phyloP scores from a whole-genome alignment of 179 eudicot species.

The Silene noctiflora region DNA sequence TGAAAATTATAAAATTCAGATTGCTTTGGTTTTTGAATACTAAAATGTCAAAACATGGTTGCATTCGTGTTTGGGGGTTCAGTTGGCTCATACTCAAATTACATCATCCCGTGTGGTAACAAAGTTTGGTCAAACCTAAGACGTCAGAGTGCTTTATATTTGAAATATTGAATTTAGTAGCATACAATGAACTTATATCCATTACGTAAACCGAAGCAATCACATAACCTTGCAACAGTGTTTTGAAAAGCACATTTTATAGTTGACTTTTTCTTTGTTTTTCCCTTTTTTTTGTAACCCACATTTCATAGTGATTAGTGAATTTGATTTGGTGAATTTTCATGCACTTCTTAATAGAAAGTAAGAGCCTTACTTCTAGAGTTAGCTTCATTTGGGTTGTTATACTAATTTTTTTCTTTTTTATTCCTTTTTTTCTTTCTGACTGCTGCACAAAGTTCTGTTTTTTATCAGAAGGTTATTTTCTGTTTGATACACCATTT shows the following conservation, averaged over 20 bases:
- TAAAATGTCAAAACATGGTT: background rate
- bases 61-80: background rate
- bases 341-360: background rate
- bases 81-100: background rate
- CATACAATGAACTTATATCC: background rate
- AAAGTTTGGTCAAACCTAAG: background rate
- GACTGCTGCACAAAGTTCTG: constrained; percentile 7
- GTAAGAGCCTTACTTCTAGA: background rate
- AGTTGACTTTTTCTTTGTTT: too few relatives aligned
- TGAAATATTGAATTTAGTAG: background rate
- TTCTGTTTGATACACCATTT: background rate
- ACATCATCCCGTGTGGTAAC: background rate
- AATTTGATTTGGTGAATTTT: background rate
- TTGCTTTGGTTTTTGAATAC: constrained; percentile 2
- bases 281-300: background rate
- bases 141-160: background rate
- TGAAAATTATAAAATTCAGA: background rate
- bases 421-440: background rate
- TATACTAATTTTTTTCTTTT: background rate
- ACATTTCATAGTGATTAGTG: background rate
- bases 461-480: background rate
- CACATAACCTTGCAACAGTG: background rate
- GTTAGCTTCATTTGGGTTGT: background rate
- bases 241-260: background rate
- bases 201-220: background rate